Base-by-base conservation (phyloP, 208 protist genomes). In the Trypanosoma boissoni region DNA sequence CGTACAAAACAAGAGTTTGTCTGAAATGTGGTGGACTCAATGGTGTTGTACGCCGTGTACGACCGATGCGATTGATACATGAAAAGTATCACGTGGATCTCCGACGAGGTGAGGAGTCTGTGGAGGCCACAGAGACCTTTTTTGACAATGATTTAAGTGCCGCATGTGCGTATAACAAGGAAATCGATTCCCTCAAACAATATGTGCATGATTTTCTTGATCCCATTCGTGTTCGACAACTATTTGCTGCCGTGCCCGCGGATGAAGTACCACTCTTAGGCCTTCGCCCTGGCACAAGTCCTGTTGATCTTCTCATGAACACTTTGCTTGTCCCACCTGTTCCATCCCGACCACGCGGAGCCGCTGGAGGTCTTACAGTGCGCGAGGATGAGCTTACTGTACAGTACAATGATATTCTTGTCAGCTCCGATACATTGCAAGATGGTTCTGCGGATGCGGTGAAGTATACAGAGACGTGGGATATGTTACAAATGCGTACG, bases 321-420 rank as follows among this genome's bases (percentile, higher is more conserved):
- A 74, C 90, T 28, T 45, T 99, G 2, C 65, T 98, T 6, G 97
- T 99, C 1, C 98, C 99, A 5, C 98, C 99, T 0, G 84, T 97
- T 4, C 92, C 71, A 26, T 98, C 99, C 66, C 85, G 99, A 37
- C 99, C 99, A 14, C 97, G 96, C 10, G 97, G 98, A 1, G 80
- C 23, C 26, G 29, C 67, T 12, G 88, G 83, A 24, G 88, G 76
- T 1, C 29, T 46, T 21, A 72, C 78, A 28, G 61, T 80, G 24
- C 99, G 98, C 59, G 98, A 99, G 57, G 99, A 99, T 73, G 98
- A 99, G 76, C 59, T 99, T 7, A 99, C 98, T 14, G 92, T 94
- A 54, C 97, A 97, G 69, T 81, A 99, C 48, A 88, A 83, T 28
- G 87, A 96, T 12, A 97, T 98, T 54, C 68, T 98, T 16, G 54